A percentile compares a stretch with the other conserved stretches of the same genome.
Evolutionary conservation across 371 early-diverging fungal species (phyloP).

Genomic region (Conidiobolus incongruus): DNA sequence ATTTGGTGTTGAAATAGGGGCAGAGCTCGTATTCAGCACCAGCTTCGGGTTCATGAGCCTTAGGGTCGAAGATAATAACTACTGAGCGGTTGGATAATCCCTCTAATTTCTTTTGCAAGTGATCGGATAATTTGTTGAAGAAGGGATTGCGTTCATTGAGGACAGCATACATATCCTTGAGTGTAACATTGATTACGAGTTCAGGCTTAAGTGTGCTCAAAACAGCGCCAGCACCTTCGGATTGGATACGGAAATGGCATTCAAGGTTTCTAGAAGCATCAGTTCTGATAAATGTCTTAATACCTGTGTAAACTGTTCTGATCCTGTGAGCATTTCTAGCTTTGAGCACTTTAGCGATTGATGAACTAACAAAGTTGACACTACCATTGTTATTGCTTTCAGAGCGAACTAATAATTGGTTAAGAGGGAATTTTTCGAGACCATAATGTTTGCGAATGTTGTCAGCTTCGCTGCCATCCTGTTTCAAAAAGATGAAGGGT

Average conservation of each 20-base stretch:
- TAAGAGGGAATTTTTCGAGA: constrained; percentile 31
- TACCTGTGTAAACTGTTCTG: constrained; percentile 73
- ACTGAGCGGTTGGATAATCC: constrained; percentile 23
- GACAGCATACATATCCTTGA: constrained; percentile 3
- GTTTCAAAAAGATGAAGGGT: constrained; percentile 44
- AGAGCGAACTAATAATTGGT: constrained; percentile 64
- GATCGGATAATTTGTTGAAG: constrained; percentile 7
- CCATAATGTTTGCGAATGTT: constrained; percentile 9
- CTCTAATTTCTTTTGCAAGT: constrained; percentile 7
- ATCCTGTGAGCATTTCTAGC: constrained; percentile 37
- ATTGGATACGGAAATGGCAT: constrained; percentile 50
- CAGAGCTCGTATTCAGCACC: constrained; percentile 12
- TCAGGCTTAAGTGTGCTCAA: too few relatives aligned
- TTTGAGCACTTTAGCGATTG: constrained; percentile 43
- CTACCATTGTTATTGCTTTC: constrained; percentile 40
- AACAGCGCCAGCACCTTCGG: constrained; percentile 27
- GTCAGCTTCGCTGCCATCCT: constrained; percentile 25
- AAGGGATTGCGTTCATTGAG: constrained; percentile 5
- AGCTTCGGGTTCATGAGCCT: constrained; percentile 10
- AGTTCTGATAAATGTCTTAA: constrained; percentile 58
- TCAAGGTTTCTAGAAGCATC: constrained; percentile 20
- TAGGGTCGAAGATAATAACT: constrained; percentile 30
- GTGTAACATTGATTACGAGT: too few relatives aligned
- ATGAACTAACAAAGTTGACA: constrained; percentile 53
- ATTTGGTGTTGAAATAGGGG: too few relatives aligned